Conservation (phyloP, 768 basidiomycete species). For the Pleurotus tuoliensis region DNA sequence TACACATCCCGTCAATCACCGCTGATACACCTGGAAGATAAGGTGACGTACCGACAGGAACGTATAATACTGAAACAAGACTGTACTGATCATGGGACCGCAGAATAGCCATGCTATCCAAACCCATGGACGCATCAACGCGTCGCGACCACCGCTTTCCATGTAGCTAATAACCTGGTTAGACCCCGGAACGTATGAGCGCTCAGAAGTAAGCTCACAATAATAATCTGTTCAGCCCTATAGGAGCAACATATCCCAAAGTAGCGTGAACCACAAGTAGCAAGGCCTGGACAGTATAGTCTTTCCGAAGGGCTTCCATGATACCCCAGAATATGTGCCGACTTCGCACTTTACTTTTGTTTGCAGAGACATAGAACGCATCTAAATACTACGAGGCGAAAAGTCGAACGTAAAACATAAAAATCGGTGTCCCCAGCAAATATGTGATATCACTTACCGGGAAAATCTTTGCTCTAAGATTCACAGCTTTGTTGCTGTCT, state of each 20-base stretch:
- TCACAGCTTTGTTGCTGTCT: conserved; percentile 46
- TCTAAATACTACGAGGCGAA: conserved; percentile 11
- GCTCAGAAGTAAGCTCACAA: conserved; percentile 19
- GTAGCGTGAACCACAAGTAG: conserved; percentile 23
- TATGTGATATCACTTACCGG: conserved; percentile 12
- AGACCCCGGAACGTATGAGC: neutral
- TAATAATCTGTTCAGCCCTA: conserved; percentile 39
- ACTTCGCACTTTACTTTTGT: conserved; percentile 14
- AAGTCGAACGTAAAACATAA: neutral
- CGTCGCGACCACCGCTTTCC: conserved; percentile 45
- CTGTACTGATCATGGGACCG: conserved; percentile 38
- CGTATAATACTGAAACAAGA: conserved; percentile 52
- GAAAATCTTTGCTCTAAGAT: conserved; percentile 23
- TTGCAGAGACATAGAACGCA: conserved; percentile 16
- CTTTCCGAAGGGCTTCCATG: conserved; percentile 36
- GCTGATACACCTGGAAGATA: neutral
- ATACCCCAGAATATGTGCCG: conserved; percentile 15
- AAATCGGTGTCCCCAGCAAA: neutral
- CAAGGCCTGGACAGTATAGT: conserved; percentile 25
- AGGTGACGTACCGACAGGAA: conserved; percentile 42
- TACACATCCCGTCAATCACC: conserved; percentile 10
- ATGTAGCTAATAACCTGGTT: conserved; percentile 40
- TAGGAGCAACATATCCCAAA: conserved; percentile 29
- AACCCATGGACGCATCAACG: conserved; percentile 60
- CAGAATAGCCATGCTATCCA: conserved; percentile 56